phyloP scores from a whole-genome alignment of 2,329 filamentous ascomycete genomes.

The Neonectria sp. region DNA sequence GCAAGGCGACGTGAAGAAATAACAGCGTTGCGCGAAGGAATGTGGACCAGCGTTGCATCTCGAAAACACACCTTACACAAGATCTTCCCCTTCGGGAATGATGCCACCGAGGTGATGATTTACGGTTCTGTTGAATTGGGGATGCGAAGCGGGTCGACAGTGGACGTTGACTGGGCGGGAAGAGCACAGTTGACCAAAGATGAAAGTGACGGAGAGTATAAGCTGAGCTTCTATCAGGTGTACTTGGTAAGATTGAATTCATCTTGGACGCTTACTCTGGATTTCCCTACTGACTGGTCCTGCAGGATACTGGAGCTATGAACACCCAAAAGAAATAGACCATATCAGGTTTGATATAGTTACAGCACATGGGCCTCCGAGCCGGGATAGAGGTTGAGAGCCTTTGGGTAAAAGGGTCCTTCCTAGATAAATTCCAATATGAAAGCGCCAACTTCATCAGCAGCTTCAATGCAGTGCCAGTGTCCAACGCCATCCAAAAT shows the following conservation, averaged over 20 bases:
- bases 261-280: not conserved
- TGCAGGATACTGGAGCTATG: conserved; percentile 38
- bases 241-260: conserved; percentile 63
- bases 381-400: conserved; percentile 9
- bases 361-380: not conserved
- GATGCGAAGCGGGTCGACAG: conserved; percentile 45
- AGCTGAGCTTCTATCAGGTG: conserved; percentile 68
- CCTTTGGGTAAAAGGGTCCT: not conserved
- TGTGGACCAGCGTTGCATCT: conserved; percentile 49
- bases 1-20: conserved; percentile 43
- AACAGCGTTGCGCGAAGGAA: conserved; percentile 44
- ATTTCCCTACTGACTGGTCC: not conserved
- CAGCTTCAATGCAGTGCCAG: conserved; percentile 79
- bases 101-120: conserved; percentile 51
- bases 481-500: conserved; percentile 75
- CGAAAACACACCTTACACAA: conserved; percentile 50
- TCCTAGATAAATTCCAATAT: conserved; percentile 57
- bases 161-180: conserved; percentile 67
- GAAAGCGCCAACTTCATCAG: conserved; percentile 65
- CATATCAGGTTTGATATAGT: not conserved
- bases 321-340: conserved; percentile 18
- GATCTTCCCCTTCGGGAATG: conserved; percentile 49
- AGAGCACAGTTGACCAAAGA: conserved; percentile 65
- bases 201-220: conserved; percentile 64
- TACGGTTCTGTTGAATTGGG: conserved; percentile 49